Conservation (phyloP, 176 grass and related monocot species). For the Canna indica region DNA sequence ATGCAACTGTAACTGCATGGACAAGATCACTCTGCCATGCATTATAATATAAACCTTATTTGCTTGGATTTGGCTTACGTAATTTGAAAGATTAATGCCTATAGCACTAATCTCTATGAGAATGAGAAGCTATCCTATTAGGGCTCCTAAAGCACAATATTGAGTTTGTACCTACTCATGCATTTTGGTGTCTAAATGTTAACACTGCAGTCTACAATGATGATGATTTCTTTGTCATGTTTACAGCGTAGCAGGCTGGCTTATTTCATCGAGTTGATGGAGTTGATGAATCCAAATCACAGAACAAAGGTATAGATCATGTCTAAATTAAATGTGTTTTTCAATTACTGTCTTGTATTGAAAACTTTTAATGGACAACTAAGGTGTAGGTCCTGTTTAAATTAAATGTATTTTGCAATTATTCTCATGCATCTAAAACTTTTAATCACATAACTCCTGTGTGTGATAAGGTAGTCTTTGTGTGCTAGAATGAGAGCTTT, state of each 20-base stretch:
- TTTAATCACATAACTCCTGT: not conserved
- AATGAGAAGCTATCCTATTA: too few species aligned
- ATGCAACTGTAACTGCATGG: not conserved
- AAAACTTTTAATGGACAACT: not conserved
- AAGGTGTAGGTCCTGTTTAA: not conserved
- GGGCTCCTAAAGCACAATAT: not conserved
- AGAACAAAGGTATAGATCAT: constrained; percentile 40
- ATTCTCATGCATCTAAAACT: not conserved
- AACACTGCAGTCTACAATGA: constrained; percentile 11
- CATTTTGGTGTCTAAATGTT: too few species aligned
- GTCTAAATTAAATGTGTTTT: not conserved
- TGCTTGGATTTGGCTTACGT: not conserved
- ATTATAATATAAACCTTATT: not conserved
- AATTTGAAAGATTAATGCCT: not conserved
- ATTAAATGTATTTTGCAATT: not conserved
- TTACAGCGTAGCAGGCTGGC: constrained; percentile 67
- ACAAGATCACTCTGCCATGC: not conserved
- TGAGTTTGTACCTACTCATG: too few species aligned
- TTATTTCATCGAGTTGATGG: constrained; percentile 91
- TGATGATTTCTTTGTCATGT: constrained; percentile 22
- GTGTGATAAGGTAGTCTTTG: too few species aligned
- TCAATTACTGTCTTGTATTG: not conserved
- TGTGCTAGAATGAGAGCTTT: too few species aligned
- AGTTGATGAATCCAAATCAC: constrained; percentile 61
- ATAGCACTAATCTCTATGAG: too few species aligned